phyloP scores from a whole-genome alignment of 1,139 yeast species.

The Blastobotrys serpentis region DNA sequence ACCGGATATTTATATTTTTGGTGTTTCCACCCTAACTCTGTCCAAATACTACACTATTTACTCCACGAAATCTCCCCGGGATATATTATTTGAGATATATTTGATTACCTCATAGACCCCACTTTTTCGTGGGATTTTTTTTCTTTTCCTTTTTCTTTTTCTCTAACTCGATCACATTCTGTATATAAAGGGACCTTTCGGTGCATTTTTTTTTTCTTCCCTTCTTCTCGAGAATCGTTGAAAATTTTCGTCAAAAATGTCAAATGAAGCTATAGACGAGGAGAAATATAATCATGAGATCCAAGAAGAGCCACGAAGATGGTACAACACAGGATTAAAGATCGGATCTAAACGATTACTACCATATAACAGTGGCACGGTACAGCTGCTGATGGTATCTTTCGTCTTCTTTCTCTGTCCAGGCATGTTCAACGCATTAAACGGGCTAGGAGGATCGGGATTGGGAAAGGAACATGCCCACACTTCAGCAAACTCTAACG shows the following conservation, averaged over 20 bases:
- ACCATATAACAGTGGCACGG: conserved; percentile 28
- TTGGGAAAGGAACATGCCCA: conserved; percentile 31
- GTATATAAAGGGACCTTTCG: neutral
- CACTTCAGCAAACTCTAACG: conserved; percentile 54
- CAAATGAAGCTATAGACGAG: neutral
- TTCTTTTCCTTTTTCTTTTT: too few relatives aligned
- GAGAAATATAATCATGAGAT: neutral
- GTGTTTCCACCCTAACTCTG: neutral
- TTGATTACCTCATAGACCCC: neutral
- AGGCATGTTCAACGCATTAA: conserved; percentile 57
- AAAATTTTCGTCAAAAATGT: neutral
- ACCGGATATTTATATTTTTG: neutral
- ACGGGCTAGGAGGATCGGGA: conserved; percentile 55
- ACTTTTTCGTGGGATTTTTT: neutral
- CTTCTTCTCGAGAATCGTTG: neutral
- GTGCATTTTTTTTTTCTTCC: neutral
- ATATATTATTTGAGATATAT: neutral
- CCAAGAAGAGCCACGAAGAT: conserved; percentile 14
- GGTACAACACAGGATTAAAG: conserved; percentile 26
- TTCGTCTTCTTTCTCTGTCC: conserved; percentile 37
- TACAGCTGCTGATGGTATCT: conserved; percentile 34
- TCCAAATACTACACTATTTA: neutral
- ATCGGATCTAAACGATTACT: conserved; percentile 19
- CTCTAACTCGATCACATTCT: too few relatives aligned
- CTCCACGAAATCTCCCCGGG: neutral